Evolutionary conservation across 805 yeast genomes (phyloP).

Genomic region (Lipomyces anomalus): DNA sequence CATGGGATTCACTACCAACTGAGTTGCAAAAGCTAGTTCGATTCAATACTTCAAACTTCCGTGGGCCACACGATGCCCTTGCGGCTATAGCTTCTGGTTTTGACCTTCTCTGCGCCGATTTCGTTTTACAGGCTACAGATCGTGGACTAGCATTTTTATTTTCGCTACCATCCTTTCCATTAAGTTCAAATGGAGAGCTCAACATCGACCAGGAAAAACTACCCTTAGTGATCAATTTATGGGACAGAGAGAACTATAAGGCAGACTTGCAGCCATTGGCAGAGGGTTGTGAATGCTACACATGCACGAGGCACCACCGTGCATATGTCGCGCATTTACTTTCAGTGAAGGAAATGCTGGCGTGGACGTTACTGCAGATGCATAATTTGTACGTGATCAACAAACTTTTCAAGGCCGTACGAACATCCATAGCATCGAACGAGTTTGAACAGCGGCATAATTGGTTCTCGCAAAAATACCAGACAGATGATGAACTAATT

Average conservation of each 20-base stretch:
- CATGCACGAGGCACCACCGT: slow-evolving; percentile 29
- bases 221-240: slow-evolving; percentile 30
- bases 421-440: slow-evolving; percentile 30
- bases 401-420: slow-evolving; percentile 32
- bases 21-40: slow-evolving; percentile 17
- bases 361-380: slow-evolving; percentile 38
- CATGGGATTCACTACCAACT: slow-evolving; percentile 5
- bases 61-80: slow-evolving; percentile 34
- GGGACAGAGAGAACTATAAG: slow-evolving; percentile 29
- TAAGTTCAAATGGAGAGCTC: slow-evolving; percentile 5
- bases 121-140: slow-evolving; percentile 32
- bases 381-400: slow-evolving; percentile 34
- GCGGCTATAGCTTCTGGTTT: slow-evolving; percentile 31
- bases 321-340: slow-evolving; percentile 42
- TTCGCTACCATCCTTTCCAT: slow-evolving; percentile 15
- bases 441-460: slow-evolving; percentile 28
- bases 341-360: slow-evolving; percentile 40
- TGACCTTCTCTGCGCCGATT: slow-evolving; percentile 34
- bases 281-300: slow-evolving; percentile 19
- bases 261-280: slow-evolving; percentile 32
- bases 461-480: slow-evolving; percentile 13
- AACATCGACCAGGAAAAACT: background rate
- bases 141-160: slow-evolving; percentile 37
- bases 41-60: slow-evolving; percentile 23
- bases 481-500: slow-evolving; percentile 3